Evolutionary conservation across 2,329 filamentous ascomycete genomes (phyloP).

Genomic region (Phyllosticta citriasiana): DNA sequence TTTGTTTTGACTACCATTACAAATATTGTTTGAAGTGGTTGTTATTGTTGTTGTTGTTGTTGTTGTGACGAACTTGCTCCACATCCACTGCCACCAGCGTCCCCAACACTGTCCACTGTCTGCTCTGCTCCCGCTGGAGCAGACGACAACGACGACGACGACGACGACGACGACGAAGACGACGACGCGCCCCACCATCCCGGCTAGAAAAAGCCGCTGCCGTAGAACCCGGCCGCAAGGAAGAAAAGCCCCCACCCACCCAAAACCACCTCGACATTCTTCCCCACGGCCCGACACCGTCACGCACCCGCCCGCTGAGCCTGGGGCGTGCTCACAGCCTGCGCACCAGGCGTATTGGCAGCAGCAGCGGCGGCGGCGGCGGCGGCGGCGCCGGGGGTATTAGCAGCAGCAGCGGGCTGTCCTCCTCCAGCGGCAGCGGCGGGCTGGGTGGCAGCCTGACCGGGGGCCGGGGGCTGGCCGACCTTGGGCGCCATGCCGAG

Average conservation of each 20-base stretch:
- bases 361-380: constrained; percentile 2
- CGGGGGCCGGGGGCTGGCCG: not conserved
- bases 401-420: not conserved
- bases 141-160: no score
- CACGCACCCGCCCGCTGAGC: not conserved
- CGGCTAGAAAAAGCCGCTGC: not conserved
- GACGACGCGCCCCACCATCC: not conserved
- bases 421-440: not conserved
- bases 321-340: not conserved
- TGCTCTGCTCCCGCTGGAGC: not conserved
- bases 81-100: not conserved
- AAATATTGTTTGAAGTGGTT: not conserved
- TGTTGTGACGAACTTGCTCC: not conserved
- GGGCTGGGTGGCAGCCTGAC: not conserved
- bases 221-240: not conserved
- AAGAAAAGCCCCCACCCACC: not conserved
- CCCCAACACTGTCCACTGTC: not conserved
- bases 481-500: constrained; percentile 42
- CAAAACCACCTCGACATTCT: not conserved
- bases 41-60: no score
- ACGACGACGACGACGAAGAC: no score
- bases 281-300: not conserved
- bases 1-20: not conserved
- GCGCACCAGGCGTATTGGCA: not conserved
- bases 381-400: not conserved